These are phyloP conservation scores for Tetrahymena malaccensis DNA, from an alignment of 73 alveolate species.

Conservation along the genomic window DNA sequence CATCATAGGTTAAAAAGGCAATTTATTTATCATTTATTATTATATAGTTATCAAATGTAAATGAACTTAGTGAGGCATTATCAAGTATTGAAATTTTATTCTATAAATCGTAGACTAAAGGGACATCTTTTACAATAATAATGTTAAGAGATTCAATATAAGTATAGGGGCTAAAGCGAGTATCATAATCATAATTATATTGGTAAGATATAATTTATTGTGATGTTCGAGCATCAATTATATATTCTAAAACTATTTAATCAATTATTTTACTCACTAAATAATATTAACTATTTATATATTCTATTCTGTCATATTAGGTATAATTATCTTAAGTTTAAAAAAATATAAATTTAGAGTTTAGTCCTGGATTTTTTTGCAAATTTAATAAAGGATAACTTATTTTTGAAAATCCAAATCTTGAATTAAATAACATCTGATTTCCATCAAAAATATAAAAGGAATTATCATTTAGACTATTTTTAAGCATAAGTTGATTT, in stretches of 20 bases:
- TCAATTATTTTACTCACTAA: background rate
- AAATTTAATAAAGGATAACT: background rate
- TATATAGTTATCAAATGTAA: no score
- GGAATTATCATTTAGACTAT: background rate
- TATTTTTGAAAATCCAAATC: background rate
- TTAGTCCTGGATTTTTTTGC: background rate
- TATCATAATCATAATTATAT: background rate
- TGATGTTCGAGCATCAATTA: no score
- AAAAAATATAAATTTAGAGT: background rate
- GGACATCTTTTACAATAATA: background rate
- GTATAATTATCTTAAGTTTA: background rate
- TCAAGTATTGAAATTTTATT: no score
- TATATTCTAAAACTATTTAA: background rate
- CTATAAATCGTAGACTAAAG: background rate
- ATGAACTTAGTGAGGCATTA: background rate
- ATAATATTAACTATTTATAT: no score
- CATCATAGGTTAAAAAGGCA: background rate
- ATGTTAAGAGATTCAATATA: no score
- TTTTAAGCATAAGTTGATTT: no score
- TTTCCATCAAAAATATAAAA: background rate
- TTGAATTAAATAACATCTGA: no score
- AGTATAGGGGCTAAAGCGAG: background rate
- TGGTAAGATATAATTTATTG: background rate
- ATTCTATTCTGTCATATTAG: background rate
- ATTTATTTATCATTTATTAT: background rate